phyloP scores from a whole-genome alignment of 1,284 basidiomycete species.

The Tylopilus sp. region DNA sequence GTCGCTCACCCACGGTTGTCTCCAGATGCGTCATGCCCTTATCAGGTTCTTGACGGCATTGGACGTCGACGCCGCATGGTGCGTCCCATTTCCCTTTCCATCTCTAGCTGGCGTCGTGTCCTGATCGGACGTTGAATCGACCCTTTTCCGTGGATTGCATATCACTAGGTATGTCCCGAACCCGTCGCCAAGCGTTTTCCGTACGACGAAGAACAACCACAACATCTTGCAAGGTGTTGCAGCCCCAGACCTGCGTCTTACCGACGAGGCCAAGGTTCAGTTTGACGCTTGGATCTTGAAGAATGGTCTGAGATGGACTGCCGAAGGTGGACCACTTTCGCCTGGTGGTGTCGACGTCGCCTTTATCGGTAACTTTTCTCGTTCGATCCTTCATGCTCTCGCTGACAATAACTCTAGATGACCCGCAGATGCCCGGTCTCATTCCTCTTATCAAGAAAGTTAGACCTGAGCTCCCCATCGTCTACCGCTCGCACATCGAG shows the following conservation, averaged over 20 bases:
- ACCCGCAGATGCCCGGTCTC: constrained; percentile 82
- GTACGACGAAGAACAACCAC: constrained; percentile 91
- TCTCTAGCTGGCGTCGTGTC: constrained; percentile 5
- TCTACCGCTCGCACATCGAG: constrained; percentile 90
- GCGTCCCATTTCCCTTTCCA: constrained; percentile 24
- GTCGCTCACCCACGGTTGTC: constrained; percentile 22
- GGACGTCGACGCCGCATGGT: constrained; percentile 81
- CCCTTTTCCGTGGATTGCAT: background rate
- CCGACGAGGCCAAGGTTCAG: constrained; percentile 67
- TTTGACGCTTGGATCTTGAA: constrained; percentile 89
- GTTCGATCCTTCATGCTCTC: background rate
- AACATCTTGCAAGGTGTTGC: constrained; percentile 87
- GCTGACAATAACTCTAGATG: constrained; percentile 45
- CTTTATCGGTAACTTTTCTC: constrained; percentile 62
- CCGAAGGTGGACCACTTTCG: constrained; percentile 74
- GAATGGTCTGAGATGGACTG: constrained; percentile 76
- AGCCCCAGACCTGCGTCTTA: constrained; percentile 67
- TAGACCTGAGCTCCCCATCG: constrained; percentile 75
- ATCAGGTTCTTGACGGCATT: constrained; percentile 76
- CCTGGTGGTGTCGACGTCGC: constrained; percentile 77
- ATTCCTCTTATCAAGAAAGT: constrained; percentile 83
- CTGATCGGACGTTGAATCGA: constrained; percentile 5
- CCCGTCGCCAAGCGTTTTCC: constrained; percentile 80
- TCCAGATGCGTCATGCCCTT: constrained; percentile 83
- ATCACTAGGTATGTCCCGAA: constrained; percentile 79